Evolutionary conservation across 768 basidiomycete species (phyloP).

Genomic region (Saitozyma podzolica): DNA sequence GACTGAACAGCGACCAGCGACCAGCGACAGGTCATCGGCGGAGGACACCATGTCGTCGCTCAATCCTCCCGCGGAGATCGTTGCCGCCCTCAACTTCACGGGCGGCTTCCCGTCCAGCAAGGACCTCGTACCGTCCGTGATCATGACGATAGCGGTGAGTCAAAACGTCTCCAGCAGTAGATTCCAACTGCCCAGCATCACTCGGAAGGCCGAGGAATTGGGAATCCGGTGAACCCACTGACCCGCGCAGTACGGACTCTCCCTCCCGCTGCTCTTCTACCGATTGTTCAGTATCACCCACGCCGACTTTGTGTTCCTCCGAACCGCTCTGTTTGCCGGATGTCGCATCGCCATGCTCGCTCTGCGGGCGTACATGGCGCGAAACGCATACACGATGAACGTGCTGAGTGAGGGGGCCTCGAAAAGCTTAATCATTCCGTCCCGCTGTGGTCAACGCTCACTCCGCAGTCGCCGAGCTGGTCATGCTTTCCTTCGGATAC

Average conservation of each 20-base stretch:
- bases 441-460: not conserved
- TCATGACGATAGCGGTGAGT: conserved; percentile 27
- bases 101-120: conserved; percentile 24
- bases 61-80: not conserved
- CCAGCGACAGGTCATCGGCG: too few species aligned
- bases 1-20: too few species aligned
- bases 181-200: too few species aligned
- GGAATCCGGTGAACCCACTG: not conserved
- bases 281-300: conserved; percentile 6
- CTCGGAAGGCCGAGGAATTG: too few species aligned
- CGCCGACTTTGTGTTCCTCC: conserved; percentile 17
- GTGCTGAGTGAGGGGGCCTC: conserved; percentile 22
- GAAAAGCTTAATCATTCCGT: not conserved
- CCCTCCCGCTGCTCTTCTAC: conserved; percentile 14
- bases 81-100: conserved; percentile 19
- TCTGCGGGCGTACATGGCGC: conserved; percentile 24
- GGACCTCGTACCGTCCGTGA: conserved; percentile 27
- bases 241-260: conserved; percentile 16
- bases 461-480: conserved; percentile 29
- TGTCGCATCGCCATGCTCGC: conserved; percentile 21
- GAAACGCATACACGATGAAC: conserved; percentile 16
- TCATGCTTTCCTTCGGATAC: conserved; percentile 28
- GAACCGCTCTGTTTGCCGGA: conserved; percentile 20
- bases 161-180: too few species aligned
- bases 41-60: not conserved